Evolutionary conservation across 768 basidiomycete species (phyloP).

Genomic region (Mycena leptocephala): DNA sequence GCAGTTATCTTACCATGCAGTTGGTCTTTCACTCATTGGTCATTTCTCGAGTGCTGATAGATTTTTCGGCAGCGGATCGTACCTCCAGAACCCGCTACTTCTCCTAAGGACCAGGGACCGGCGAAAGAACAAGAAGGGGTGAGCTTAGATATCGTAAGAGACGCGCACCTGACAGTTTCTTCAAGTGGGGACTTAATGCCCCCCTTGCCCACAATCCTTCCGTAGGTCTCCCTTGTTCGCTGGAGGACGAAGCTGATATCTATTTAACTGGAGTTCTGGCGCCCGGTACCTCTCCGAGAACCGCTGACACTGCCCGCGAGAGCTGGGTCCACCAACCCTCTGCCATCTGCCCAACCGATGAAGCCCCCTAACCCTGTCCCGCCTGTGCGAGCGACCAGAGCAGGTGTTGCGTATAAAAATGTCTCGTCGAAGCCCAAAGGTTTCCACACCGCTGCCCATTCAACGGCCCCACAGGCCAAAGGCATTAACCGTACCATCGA

Average conservation of each 20-base stretch:
- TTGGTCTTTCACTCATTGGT: not conserved
- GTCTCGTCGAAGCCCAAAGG: not conserved
- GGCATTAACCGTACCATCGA: not conserved
- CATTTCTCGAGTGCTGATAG: not conserved
- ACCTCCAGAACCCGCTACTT: not conserved
- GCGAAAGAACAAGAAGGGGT: not conserved
- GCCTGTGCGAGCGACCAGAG: constrained; percentile 13
- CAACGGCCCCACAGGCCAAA: not conserved
- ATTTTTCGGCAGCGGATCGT: not conserved
- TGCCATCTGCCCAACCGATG: not conserved
- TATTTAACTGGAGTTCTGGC: constrained; percentile 20
- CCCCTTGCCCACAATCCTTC: constrained; percentile 1
- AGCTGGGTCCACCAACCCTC: not conserved
- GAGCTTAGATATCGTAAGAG: not conserved
- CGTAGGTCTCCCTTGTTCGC: not conserved
- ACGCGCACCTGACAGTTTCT: not conserved
- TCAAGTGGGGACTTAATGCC: constrained; percentile 25
- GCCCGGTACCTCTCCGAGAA: not conserved
- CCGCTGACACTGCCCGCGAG: constrained; percentile 13
- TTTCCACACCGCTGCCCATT: constrained; percentile 12
- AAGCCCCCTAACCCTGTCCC: not conserved
- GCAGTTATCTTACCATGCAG: not conserved
- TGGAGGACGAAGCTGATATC: not conserved
- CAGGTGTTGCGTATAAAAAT: constrained; percentile 23
- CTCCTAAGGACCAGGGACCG: not conserved